Evolutionary conservation across 2,329 filamentous ascomycete genomes (phyloP), one percentile per base, ranked within the genome.

Genomic region (Pseudocercospora vitis): DNA sequence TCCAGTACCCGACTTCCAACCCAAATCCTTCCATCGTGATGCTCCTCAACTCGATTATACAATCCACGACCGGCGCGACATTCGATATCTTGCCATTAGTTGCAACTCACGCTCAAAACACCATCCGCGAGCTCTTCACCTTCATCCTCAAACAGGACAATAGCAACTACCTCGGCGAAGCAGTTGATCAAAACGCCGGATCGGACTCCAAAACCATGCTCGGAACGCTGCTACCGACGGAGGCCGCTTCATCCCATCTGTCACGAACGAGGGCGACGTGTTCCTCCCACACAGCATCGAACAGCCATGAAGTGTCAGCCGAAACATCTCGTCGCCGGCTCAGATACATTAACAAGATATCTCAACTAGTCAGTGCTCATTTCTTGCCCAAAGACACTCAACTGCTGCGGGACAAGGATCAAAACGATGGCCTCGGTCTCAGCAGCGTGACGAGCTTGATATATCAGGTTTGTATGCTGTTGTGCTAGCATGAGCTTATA

Each of bases 171-270:
- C 65, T 69, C 24, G 65, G 66, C 45, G 65, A 70, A 53, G 42
- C 47, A 14, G 63, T 69, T 33, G 63, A 60, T 16, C 67, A 69
- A 35, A 60, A 57, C 23, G 55, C 63, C 16, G 56, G 54, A 18
- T 53, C 57, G 11, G 61, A 66, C 33, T 56, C 62, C 11, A 63
- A 67, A n/a, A 67, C 69, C 2, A 57, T 74, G 3, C 62, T 73
- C 19, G 73, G 72, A 0, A 70, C 73, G 6, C 60, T 76, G 7
- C 64, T 76, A 4, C 74, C 55, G 74, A 76, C 48, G 70, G 75
- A 44, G 73, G 73, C 12, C 71, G 74, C 21, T 72, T 75, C 51
- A 68, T 75, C 11, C 73, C 73, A 64, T 53, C 63, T 53, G 21
- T 67, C 56, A 18, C 67, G 60, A 54, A 60, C 16, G 59, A 59